Evolutionary conservation across 148 eudicot genomes (phyloP).

Genomic region (Vaccinium macrocarpon): DNA sequence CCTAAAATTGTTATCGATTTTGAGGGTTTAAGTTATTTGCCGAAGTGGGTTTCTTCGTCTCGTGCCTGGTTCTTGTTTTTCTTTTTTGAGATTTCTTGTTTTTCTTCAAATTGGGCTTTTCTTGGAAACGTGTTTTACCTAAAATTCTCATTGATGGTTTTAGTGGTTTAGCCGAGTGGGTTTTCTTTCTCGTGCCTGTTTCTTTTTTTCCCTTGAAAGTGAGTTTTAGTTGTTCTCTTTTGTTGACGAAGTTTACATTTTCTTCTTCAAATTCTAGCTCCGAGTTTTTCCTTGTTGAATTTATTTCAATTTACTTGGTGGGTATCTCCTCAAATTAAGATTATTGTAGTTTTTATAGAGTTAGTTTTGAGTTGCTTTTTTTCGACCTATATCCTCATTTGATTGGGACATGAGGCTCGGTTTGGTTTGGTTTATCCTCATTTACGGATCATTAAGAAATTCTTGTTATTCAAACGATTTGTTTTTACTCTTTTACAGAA

Average conservation of each 20-base stretch:
- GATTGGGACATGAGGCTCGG: too few species aligned
- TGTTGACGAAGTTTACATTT: neutral
- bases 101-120: neutral
- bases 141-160: neutral
- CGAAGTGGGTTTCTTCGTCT: neutral
- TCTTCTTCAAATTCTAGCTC: neutral
- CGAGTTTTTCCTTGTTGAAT: neutral
- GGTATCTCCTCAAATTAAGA: neutral
- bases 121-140: neutral
- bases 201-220: too few species aligned
- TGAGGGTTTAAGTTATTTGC: slow-evolving; percentile 1
- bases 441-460: too few species aligned
- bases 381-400: too few species aligned
- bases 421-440: too few species aligned
- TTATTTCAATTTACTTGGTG: neutral
- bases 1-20: neutral
- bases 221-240: too few species aligned
- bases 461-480: neutral
- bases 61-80: neutral
- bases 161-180: neutral
- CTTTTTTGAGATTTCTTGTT: too few species aligned
- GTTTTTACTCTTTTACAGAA: neutral
- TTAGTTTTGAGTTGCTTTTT: too few species aligned
- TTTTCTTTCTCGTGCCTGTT: neutral
- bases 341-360: too few species aligned